Conservation (phyloP, 805 yeast species). For the Cyberlindnera euphorbiiphila region DNA sequence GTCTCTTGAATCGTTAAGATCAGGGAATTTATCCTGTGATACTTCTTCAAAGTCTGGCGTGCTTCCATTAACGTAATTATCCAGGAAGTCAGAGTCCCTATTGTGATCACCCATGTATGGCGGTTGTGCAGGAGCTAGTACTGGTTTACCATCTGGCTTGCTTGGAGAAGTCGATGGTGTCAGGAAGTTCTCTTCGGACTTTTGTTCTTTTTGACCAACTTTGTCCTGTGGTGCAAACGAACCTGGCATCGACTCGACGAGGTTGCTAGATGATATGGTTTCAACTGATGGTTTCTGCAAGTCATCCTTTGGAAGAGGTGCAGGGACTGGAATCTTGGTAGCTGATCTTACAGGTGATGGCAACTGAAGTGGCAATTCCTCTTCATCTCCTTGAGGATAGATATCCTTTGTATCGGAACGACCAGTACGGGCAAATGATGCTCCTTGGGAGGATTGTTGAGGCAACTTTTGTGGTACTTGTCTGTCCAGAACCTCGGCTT, state of each 20-base stretch:
- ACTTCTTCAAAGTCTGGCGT: slow-evolving; percentile 15
- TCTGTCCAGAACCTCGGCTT: slow-evolving; percentile 8
- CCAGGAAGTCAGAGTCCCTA: slow-evolving; percentile 29
- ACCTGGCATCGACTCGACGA: slow-evolving; percentile 8
- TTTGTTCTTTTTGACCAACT: background rate
- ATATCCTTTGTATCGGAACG: background rate
- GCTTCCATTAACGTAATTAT: slow-evolving; percentile 22
- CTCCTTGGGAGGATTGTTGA: slow-evolving; percentile 1
- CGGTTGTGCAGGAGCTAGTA: background rate
- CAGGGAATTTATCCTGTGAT: background rate
- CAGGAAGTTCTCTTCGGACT: slow-evolving; percentile 15
- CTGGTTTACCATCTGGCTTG: background rate
- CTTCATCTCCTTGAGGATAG: slow-evolving; percentile 21
- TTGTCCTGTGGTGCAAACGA: slow-evolving; percentile 2
- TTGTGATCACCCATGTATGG: slow-evolving; percentile 9
- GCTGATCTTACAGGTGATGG: slow-evolving; percentile 28
- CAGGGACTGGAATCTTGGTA: slow-evolving; percentile 22
- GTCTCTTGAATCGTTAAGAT: background rate
- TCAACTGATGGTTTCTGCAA: background rate
- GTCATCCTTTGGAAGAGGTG: slow-evolving; percentile 14
- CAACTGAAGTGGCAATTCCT: slow-evolving; percentile 26
- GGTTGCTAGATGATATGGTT: no score
- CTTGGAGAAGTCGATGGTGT: slow-evolving; percentile 16
- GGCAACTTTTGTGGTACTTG: slow-evolving; percentile 9
- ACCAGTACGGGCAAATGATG: slow-evolving; percentile 4